Base-by-base conservation (phyloP, 768 basidiomycete species). In the Leccinum longicurvipes region DNA sequence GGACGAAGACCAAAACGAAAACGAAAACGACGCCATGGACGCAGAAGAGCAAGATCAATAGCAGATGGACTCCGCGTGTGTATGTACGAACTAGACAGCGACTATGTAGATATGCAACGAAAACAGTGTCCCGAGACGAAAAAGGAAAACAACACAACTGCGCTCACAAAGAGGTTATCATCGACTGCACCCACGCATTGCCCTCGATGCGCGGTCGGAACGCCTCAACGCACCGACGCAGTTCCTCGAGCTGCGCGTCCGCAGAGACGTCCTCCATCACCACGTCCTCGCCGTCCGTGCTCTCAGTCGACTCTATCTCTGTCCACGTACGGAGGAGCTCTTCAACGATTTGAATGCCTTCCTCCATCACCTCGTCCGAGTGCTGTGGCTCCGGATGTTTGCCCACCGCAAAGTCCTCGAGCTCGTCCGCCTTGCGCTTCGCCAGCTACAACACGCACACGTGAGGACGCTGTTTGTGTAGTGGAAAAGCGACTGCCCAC, bases 381-480 rank as follows among this genome's bases (percentile, higher is more conserved):
- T 86, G 77, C 42, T 79, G 77, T 3, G 79, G 69, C 4, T 76
- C 70, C 15, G 65, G 57, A 19, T 74, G 69, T 47, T 69, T 58
- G 64, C 65, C 66, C 28, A 79, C 77, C 7, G 80, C 84, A 71
- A 94, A 93, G 66, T 93, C 89, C 71, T 94, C 91, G 31, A 97
- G 74, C 61, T 95, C 93, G 56, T 94, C 91, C 0, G 94, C 93
- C 66, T 95, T 97, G 24, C 86, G 79, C 72, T 89, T 89, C n/a
- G 91, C 95, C 46, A 93, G 82, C 92, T 93, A 66, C 21, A 50
- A 57, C 23, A 57, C 27, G 25, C 10, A 4, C 31, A 36, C 41
- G 46, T 48, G 36, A 50, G 4, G 23, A 54, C 3, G 1, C 24
- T 11, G 24, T 21, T 6, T 10, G 11, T 29, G 19, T 14, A 31